A percentile compares a stretch with the other conserved stretches of the same genome.
These are phyloP conservation scores for Candida argentea DNA, from an alignment of 805 yeast genomes.

Conservation along the genomic window DNA sequence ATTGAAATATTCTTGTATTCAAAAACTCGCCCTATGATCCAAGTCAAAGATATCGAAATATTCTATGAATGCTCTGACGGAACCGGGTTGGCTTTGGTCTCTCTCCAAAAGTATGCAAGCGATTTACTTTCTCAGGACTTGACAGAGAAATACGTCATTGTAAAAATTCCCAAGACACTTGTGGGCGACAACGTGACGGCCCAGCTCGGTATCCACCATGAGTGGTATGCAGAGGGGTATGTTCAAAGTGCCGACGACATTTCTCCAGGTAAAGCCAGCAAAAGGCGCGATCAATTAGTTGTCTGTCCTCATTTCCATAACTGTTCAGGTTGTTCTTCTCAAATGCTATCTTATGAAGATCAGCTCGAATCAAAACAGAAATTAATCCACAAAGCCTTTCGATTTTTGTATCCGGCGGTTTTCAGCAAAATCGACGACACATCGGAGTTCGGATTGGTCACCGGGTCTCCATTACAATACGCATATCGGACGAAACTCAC, in stretches of 20 bases:
- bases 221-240: slow-evolving; percentile 20
- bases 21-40: slow-evolving; percentile 10
- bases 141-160: slow-evolving; percentile 11
- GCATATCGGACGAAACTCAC: slow-evolving; percentile 32
- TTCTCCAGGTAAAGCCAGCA: slow-evolving; percentile 4
- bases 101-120: slow-evolving; percentile 11
- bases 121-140: slow-evolving; percentile 7
- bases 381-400: slow-evolving; percentile 24
- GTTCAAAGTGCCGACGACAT: slow-evolving; percentile 5
- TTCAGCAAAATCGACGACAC: slow-evolving; percentile 1
- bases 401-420: slow-evolving; percentile 21
- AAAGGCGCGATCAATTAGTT: slow-evolving; percentile 17
- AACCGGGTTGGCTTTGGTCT: slow-evolving; percentile 25
- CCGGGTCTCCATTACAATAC: slow-evolving; percentile 27
- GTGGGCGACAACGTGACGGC: slow-evolving; percentile 28
- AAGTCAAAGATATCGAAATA: slow-evolving; percentile 10
- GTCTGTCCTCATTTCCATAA: slow-evolving; percentile 24
- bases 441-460: slow-evolving; percentile 15
- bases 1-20: slow-evolving; percentile 16
- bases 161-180: slow-evolving; percentile 28
- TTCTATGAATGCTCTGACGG: slow-evolving; percentile 23
- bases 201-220: slow-evolving; percentile 19
- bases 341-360: slow-evolving; percentile 28
- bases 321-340: slow-evolving; percentile 35
- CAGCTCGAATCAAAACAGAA: slow-evolving; percentile 24